phyloP scores from a whole-genome alignment of 805 yeast genomes.

The Ogataea nakhonphanomensis region DNA sequence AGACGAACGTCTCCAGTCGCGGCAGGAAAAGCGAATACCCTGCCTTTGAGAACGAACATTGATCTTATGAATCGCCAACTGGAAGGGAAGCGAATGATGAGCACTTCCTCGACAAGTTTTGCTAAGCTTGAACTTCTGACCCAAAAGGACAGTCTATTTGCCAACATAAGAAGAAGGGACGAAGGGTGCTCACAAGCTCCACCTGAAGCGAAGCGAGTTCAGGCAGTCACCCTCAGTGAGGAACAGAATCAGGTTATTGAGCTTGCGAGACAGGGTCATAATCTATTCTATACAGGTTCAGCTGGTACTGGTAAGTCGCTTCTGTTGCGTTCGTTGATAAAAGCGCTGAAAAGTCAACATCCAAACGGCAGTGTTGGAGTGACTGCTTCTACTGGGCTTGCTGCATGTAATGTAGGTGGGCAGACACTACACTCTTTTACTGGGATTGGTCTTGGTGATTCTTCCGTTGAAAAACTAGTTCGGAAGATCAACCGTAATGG shows the following conservation, averaged over 20 bases:
- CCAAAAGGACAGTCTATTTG: constrained; percentile 15
- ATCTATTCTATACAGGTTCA: constrained; percentile 85
- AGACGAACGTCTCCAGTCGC: neutral
- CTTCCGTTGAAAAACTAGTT: constrained; percentile 41
- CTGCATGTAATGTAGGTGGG: constrained; percentile 81
- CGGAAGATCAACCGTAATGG: constrained; percentile 52
- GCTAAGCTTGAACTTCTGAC: constrained; percentile 21
- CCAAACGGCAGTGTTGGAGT: constrained; percentile 57
- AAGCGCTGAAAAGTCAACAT: constrained; percentile 44
- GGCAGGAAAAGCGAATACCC: neutral
- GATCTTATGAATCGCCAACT: neutral
- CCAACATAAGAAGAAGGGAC: constrained; percentile 1
- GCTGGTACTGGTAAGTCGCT: constrained; percentile 95
- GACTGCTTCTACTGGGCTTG: constrained; percentile 82
- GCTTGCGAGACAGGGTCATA: constrained; percentile 57
- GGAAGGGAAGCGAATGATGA: constrained; percentile 10
- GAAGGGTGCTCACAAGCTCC: neutral
- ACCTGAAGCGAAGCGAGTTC: constrained; percentile 15
- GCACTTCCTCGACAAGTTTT: constrained; percentile 9
- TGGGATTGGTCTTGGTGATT: constrained; percentile 73
- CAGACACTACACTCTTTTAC: constrained; percentile 72
- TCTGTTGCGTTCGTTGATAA: constrained; percentile 62
- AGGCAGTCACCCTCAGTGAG: constrained; percentile 39
- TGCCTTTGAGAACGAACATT: neutral
- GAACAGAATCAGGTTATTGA: constrained; percentile 69